Evolutionary conservation across 163 green algal species (phyloP).

Genomic region (Scenedesmus sp.): DNA sequence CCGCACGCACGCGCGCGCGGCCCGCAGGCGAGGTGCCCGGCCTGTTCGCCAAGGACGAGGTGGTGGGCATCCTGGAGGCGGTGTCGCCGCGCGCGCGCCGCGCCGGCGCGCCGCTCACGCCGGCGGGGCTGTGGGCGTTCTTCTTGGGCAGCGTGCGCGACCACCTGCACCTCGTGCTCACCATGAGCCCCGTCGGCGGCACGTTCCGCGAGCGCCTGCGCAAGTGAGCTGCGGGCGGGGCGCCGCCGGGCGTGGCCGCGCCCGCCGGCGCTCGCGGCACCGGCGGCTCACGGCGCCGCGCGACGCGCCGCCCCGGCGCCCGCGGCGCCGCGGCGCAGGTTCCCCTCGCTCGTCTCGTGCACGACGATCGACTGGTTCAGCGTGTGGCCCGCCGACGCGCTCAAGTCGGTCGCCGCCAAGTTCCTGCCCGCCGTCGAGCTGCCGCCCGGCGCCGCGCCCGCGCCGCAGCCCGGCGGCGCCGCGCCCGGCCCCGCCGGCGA

Average conservation of each 20-base stretch:
- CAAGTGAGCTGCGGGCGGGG: constrained; percentile 52
- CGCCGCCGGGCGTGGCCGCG: too few species aligned
- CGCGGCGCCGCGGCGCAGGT: too few species aligned
- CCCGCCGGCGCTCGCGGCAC: too few species aligned
- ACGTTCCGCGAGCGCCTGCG: constrained; percentile 74
- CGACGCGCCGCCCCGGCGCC: too few species aligned
- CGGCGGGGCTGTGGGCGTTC: constrained; percentile 65
- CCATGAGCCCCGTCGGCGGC: constrained; percentile 70
- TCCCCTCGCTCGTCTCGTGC: constrained; percentile 81
- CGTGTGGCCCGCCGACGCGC: constrained; percentile 74
- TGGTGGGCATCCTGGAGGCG: constrained; percentile 82
- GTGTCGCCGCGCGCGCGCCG: constrained; percentile 69
- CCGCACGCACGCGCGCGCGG: too few species aligned
- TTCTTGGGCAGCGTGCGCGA: constrained; percentile 77
- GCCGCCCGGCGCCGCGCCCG: neutral
- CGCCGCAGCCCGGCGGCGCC: neutral
- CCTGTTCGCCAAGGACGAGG: constrained; percentile 76
- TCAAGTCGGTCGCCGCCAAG: constrained; percentile 67
- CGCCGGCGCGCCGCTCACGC: constrained; percentile 55
- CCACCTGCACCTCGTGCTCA: constrained; percentile 74
- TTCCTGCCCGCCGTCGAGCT: constrained; percentile 61
- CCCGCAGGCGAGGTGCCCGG: constrained; percentile 75
- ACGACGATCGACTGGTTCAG: constrained; percentile 85
- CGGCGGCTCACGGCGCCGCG: too few species aligned
- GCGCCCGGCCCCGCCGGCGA: too few species aligned